These are phyloP conservation scores for Agrocybe pediades DNA, from an alignment of 768 basidiomycete genomes.

Conservation along the genomic window DNA sequence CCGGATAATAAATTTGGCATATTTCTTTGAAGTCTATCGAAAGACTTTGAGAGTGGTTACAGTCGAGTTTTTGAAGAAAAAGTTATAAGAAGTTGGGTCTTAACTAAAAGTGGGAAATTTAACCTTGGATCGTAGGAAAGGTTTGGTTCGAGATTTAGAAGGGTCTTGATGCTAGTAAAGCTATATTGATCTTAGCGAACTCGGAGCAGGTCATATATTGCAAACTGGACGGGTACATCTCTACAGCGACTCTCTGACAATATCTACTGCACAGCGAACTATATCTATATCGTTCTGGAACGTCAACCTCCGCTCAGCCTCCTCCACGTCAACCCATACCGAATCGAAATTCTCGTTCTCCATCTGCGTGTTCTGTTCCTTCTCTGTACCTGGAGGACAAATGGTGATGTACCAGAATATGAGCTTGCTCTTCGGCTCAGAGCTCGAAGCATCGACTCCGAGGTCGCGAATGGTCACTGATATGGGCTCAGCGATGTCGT, in stretches of 20 bases:
- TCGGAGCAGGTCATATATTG: too few species aligned
- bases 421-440: conserved; percentile 29
- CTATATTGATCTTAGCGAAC: too few species aligned
- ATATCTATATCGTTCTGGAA: conserved; percentile 40
- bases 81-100: too few species aligned
- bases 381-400: conserved; percentile 31
- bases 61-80: too few species aligned
- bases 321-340: conserved; percentile 35
- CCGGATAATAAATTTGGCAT: too few species aligned
- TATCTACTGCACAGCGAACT: conserved; percentile 35
- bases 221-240: too few species aligned
- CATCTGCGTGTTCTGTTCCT: conserved; percentile 43
- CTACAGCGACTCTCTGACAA: conserved; percentile 31
- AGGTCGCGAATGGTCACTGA: conserved; percentile 30
- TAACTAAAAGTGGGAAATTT: too few species aligned
- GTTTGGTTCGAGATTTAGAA: too few species aligned
- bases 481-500: conserved; percentile 32
- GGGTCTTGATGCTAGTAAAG: too few species aligned
- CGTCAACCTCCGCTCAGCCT: conserved; percentile 36
- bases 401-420: conserved; percentile 55
- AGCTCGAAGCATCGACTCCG: neutral
- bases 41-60: too few species aligned
- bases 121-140: too few species aligned
- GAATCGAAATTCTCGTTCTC: conserved; percentile 43
- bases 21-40: too few species aligned